Evolutionary conservation across 345 rosid species (phyloP).

Genomic region (Populus pruinosa): DNA sequence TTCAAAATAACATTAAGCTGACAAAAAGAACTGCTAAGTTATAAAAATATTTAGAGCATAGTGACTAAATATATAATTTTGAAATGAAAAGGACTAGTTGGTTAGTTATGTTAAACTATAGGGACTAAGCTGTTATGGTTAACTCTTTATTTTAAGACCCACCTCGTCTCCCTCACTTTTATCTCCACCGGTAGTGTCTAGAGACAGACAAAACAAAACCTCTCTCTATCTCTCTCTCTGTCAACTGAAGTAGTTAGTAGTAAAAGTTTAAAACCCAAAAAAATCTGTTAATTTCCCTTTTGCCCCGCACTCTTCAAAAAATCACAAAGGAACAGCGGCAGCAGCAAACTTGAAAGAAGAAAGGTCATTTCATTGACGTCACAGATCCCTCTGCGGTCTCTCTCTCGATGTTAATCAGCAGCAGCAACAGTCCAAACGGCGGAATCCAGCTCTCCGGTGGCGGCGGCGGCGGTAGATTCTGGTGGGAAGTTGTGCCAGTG

Average conservation of each 20-base stretch:
- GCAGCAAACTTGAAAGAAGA: neutral
- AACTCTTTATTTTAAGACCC: neutral
- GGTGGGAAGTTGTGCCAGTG: constrained; percentile 23
- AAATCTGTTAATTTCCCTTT: neutral
- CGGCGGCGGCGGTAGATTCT: constrained; percentile 34
- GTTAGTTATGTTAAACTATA: neutral
- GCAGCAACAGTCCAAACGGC: constrained; percentile 4
- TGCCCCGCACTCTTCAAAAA: neutral
- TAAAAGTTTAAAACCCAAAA: neutral
- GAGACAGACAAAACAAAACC: neutral
- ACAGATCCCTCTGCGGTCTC: neutral
- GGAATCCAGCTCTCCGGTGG: constrained; percentile 40
- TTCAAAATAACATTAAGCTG: no score
- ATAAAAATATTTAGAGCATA: no score
- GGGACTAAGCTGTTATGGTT: neutral
- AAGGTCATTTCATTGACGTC: constrained; percentile 12
- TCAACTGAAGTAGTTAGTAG: neutral
- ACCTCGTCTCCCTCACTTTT: neutral
- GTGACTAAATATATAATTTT: no score
- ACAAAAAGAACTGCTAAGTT: no score
- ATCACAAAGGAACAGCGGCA: neutral
- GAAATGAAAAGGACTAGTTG: neutral
- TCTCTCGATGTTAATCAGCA: constrained; percentile 24
- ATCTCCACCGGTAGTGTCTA: neutral
- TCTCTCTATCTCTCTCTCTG: neutral